Evolutionary conservation across 73 alveolate species (phyloP), one percentile per base, ranked within the genome.

Genomic region (Loxodes magnus): DNA sequence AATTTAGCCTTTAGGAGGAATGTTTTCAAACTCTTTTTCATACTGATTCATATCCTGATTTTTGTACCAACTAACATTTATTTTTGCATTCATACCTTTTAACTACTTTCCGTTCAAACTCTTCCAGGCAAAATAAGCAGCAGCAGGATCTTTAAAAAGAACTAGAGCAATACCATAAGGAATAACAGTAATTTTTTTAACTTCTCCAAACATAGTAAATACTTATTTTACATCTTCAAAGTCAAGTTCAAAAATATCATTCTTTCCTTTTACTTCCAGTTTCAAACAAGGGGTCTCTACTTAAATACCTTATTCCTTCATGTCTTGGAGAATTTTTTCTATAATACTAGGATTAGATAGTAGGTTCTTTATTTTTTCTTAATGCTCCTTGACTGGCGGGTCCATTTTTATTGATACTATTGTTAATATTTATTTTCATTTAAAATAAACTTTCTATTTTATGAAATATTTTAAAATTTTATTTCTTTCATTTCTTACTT

Each of bases 81-180:
- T 39, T n/a, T 34, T 9, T 6, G 74, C 67, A 24, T 52, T 71
- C 16, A 65, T 29, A 24, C 30, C 62, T 14, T 50, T 52, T 36
- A 54, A 49, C 35, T 64, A 41, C 16, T 31, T 30, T 43, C 71
- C 71, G 51, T 71, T 51, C 26, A 71, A 53, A 4, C 55, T 19
- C 35, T 64, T 48, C 60, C 53, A 22, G 3, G 85, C 85, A 31
- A 64, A 53, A 30, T 34, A 71, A 10, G 85, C 85, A 23, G 79
- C 31, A 12, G 64, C 62, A 10, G 39, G 25, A 46, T 71, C 85
- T 30, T 15, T 15, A 30, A 51, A 52, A 2, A 39, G 31, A 37
- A 71, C 53, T 2, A 64, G 46, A 5, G 78, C 85, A 10, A 10
- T 46, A 9, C 1, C 27, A 21, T n/a, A 12, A 12, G 7, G 17